Conservation (phyloP, 352 stramenopile genomes). For the Phytophthora fragariaefolia region DNA sequence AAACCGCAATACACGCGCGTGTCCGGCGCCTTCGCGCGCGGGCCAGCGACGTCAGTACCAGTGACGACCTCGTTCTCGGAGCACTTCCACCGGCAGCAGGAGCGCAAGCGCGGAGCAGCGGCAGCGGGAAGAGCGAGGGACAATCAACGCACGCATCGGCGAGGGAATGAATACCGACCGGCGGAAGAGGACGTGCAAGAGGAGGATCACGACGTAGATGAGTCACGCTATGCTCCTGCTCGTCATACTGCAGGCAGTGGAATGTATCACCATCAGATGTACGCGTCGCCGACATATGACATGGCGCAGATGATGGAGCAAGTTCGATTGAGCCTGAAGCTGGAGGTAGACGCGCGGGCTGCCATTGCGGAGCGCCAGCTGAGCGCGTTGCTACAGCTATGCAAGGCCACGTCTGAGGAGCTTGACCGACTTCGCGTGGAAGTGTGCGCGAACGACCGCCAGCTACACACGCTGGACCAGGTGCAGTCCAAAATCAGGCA, state of each 20-base stretch:
- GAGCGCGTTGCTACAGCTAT: slow-evolving; percentile 74
- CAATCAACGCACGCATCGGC: slow-evolving; percentile 37
- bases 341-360: slow-evolving; percentile 81
- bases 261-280: slow-evolving; percentile 51
- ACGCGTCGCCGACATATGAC: slow-evolving; percentile 76
- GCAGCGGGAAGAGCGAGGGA: slow-evolving; percentile 26
- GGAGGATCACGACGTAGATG: slow-evolving; percentile 27
- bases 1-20: slow-evolving; percentile 24
- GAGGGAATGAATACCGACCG: slow-evolving; percentile 22
- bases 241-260: slow-evolving; percentile 2
- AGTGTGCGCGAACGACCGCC: slow-evolving; percentile 71
- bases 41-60: slow-evolving; percentile 1
- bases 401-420: slow-evolving; percentile 78
- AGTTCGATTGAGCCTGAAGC: slow-evolving; percentile 79
- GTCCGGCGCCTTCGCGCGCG: slow-evolving; percentile 24
- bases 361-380: slow-evolving; percentile 81
- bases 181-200: slow-evolving; percentile 27
- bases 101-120: slow-evolving; percentile 42
- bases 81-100: slow-evolving; percentile 60
- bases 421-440: slow-evolving; percentile 74
- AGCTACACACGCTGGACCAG: slow-evolving; percentile 81
- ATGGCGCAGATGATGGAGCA: slow-evolving; percentile 89
- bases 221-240: slow-evolving; percentile 5
- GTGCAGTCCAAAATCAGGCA: slow-evolving; percentile 79
- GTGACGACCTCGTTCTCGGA: slow-evolving; percentile 42